These are phyloP conservation scores for Cydonia oblonga DNA, from an alignment of 331 rosid genomes.

Conservation along the genomic window DNA sequence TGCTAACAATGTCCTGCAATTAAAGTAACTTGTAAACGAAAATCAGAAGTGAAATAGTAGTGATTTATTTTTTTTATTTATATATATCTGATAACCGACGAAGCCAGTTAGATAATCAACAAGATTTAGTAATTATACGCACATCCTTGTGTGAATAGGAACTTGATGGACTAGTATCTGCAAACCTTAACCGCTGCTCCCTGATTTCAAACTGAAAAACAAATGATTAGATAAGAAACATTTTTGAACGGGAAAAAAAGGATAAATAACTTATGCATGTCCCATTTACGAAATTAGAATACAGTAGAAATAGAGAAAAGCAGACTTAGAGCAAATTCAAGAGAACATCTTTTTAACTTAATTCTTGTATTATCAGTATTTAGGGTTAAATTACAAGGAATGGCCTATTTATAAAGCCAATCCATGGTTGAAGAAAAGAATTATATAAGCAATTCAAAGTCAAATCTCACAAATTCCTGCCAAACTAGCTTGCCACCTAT, in stretches of 20 bases:
- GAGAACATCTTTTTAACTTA: neutral
- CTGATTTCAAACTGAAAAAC: conserved; percentile 54
- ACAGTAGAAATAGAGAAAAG: neutral
- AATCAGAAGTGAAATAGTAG: neutral
- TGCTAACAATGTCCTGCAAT: conserved; percentile 60
- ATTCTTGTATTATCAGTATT: neutral
- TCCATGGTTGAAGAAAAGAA: neutral
- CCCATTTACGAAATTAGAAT: too few species aligned
- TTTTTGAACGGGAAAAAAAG: neutral
- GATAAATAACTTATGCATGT: neutral
- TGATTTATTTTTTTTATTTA: neutral
- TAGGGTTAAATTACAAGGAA: neutral
- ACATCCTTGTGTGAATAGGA: conserved; percentile 86
- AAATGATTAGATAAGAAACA: conserved; percentile 18
- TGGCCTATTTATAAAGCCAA: neutral
- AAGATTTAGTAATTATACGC: conserved; percentile 10
- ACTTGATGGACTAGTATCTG: conserved; percentile 59
- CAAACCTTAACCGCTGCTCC: conserved; percentile 74
- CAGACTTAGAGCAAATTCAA: neutral
- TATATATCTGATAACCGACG: neutral
- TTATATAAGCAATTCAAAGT: neutral
- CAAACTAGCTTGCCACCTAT: neutral
- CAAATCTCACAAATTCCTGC: neutral
- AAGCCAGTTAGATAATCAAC: conserved; percentile 7
- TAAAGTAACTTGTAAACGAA: conserved; percentile 8